Evolutionary conservation across 805 yeast genomes (phyloP).

Genomic region (Teunomyces barrocoloradensis): DNA sequence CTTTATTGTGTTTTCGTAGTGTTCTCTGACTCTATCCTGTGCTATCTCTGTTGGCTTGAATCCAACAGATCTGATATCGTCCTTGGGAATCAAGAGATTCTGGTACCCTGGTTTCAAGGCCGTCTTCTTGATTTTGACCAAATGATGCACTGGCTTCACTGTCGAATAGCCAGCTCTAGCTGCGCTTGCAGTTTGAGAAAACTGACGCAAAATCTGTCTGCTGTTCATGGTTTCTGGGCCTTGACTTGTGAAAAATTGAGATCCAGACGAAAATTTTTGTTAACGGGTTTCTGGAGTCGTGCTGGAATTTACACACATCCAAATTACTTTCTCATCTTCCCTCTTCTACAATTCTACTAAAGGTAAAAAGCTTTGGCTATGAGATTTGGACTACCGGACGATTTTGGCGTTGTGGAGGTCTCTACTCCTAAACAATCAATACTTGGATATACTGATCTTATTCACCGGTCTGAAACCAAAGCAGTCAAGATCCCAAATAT

Average conservation of each 20-base stretch:
- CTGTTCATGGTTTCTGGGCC: constrained; percentile 11
- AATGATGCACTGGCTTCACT: constrained; percentile 90
- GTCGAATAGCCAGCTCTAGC: constrained; percentile 51
- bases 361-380: neutral
- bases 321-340: neutral
- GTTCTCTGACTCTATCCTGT: constrained; percentile 77
- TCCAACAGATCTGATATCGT: constrained; percentile 76
- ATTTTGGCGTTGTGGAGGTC: neutral
- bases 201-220: constrained; percentile 27
- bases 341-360: too few species aligned
- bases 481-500: neutral
- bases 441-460: neutral
- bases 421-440: neutral
- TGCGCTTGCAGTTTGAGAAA: constrained; percentile 49
- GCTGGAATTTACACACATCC: constrained; percentile 6
- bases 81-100: constrained; percentile 60
- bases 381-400: constrained; percentile 2
- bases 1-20: constrained; percentile 69
- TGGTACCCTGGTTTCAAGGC: constrained; percentile 73
- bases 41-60: constrained; percentile 72
- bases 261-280: constrained; percentile 4
- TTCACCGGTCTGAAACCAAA: neutral
- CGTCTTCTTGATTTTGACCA: constrained; percentile 70
- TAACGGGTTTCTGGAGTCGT: constrained; percentile 3
- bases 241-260: neutral